Evolutionary conservation across 495 filamentous ascomycete genomes (phyloP).

Genomic region (Podospora australis): DNA sequence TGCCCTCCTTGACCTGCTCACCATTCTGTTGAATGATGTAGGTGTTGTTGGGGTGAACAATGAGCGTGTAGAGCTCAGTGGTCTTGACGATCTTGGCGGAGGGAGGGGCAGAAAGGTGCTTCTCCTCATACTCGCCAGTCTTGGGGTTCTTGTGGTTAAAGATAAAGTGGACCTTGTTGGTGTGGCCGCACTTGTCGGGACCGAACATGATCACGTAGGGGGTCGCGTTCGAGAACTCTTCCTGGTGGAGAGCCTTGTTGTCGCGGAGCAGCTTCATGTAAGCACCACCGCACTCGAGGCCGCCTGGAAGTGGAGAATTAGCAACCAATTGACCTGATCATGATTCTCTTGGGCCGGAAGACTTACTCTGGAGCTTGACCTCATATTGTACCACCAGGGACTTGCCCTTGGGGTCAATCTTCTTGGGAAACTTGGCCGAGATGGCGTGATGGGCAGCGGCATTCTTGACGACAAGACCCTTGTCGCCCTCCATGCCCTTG

Average conservation of each 20-base stretch:
- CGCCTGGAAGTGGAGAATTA: slow-evolving; percentile 47
- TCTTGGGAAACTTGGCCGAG: slow-evolving; percentile 96
- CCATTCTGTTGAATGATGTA: slow-evolving; percentile 88
- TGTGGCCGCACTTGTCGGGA: slow-evolving; percentile 97
- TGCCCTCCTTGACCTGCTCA: slow-evolving; percentile 76
- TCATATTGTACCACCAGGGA: slow-evolving; percentile 97
- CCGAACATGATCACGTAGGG: slow-evolving; percentile 99
- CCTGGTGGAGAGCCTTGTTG: slow-evolving; percentile 91
- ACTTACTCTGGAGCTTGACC: slow-evolving; percentile 96
- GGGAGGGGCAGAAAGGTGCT: slow-evolving; percentile 85
- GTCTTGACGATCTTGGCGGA: slow-evolving; percentile 83
- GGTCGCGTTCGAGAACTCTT: slow-evolving; percentile 96
- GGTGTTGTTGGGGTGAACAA: slow-evolving; percentile 92
- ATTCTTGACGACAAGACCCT: slow-evolving; percentile 96
- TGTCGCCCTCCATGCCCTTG: slow-evolving; percentile 93
- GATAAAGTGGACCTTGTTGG: slow-evolving; percentile 99
- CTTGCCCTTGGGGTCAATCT: slow-evolving; percentile 95
- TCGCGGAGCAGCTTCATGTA: slow-evolving; percentile 99
- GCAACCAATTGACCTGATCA: not conserved
- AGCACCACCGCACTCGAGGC: slow-evolving; percentile 95
- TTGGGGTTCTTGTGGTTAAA: slow-evolving; percentile 99
- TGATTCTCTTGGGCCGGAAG: not conserved
- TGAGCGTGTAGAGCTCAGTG: slow-evolving; percentile 89
- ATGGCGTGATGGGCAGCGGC: slow-evolving; percentile 97
- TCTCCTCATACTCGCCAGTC: slow-evolving; percentile 99